Base-by-base conservation (phyloP, 2,329 filamentous ascomycete species). In the Pyrenophora seminiperda region DNA sequence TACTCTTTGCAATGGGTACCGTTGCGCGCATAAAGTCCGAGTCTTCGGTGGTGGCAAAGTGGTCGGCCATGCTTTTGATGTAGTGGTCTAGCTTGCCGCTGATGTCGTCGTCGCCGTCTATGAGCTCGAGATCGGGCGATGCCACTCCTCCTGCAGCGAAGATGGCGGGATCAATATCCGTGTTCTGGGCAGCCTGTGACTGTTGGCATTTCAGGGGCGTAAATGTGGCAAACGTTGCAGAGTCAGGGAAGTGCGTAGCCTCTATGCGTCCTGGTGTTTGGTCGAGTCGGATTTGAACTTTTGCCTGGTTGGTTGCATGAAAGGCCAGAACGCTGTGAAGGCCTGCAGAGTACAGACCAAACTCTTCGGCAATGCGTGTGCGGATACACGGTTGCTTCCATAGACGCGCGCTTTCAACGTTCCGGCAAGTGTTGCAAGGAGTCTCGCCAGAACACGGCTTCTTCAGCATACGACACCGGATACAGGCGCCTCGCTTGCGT, bases 391-490 rank as follows among this genome's bases (percentile, higher is more conserved):
- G 79, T 50, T 81, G 77, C 60, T 84, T 85, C 83, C 83, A 86
- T 15, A 85, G 59, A 32, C 83, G 77, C 29, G 83, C 83, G 50
- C 79, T 82, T 61, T 84, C 81, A n/a, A 86, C 80, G 52, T 79
- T 79, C 41, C 76, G 75, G 56, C 83, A 86, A 7, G 81, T 83
- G 19, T 73, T 79, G 64, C 83, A 86, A 13, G 83, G 83, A 31
- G 76, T 83, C 15, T 81, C 82, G 27, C 81, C 80, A 7, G 83
- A 85, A 59, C 83, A 86, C 37, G 82, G 80, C 61, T 86, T 86
- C 71, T 85, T 86, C 18, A 86, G 71, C 83, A 86, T 85, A 11
- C 83, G 80, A 63, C 83, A 86, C 27, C 83, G 79, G 54, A 85
- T 79, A 60, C 83, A 86, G 6, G 83, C 83, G 10, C 83, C 83